These are phyloP conservation scores for Colletotrichum sp. DNA, from an alignment of 2,329 filamentous ascomycete species.

Conservation along the genomic window DNA sequence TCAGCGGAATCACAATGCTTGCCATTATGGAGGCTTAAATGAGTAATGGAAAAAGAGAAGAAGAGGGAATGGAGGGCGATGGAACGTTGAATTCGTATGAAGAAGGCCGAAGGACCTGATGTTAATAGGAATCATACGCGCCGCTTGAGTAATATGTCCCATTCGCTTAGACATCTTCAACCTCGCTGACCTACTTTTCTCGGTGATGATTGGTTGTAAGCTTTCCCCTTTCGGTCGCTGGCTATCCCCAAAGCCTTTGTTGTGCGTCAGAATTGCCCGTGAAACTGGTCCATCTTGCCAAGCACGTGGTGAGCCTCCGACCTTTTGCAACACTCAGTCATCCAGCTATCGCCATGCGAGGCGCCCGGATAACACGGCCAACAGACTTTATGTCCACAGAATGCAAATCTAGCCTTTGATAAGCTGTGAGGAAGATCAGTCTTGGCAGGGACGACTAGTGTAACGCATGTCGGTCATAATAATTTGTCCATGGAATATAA, in stretches of 20 bases:
- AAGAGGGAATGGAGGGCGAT: not conserved
- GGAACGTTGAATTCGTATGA: not conserved
- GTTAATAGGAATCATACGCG: not conserved
- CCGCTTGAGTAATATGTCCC: not conserved
- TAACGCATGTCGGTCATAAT: not conserved
- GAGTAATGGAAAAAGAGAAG: not conserved
- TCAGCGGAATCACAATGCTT: not conserved
- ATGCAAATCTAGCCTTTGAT: not conserved
- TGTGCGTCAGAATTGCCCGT: not conserved
- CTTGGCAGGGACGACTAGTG: not conserved
- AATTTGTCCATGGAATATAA: not conserved
- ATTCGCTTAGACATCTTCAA: not conserved
- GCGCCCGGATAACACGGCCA: not conserved
- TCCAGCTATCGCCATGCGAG: not conserved
- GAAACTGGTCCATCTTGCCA: not conserved
- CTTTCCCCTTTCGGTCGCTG: not conserved
- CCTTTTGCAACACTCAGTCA: not conserved
- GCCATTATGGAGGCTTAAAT: not conserved
- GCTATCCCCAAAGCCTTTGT: not conserved
- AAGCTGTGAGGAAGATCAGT: not conserved
- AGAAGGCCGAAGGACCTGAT: not conserved
- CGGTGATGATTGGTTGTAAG: not conserved
- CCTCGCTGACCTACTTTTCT: not conserved
- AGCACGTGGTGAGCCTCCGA: not conserved
- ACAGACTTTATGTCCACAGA: not conserved